Evolutionary conservation across 306 rosid genomes (phyloP).

Genomic region (Lathyrus oleraceus): DNA sequence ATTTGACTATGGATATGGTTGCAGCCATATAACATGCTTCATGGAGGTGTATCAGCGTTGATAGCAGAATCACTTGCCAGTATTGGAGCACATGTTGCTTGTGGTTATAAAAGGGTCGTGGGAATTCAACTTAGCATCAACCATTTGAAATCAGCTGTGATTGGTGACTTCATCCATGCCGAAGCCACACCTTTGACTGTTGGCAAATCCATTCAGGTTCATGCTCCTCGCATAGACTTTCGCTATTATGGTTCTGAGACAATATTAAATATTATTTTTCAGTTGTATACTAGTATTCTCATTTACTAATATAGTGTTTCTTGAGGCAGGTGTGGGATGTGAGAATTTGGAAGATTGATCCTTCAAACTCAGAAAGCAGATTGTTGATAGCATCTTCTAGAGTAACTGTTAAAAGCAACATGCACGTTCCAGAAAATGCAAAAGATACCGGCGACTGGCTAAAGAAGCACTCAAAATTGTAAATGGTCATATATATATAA

Average conservation of each 20-base stretch:
- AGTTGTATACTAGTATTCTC: not conserved
- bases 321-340: constrained; percentile 80
- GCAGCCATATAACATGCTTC: constrained; percentile 93
- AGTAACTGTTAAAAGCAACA: constrained; percentile 69
- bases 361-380: constrained; percentile 53
- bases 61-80: constrained; percentile 76
- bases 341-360: constrained; percentile 61
- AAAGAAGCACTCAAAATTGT: constrained; percentile 56
- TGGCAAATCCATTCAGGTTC: constrained; percentile 79
- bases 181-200: constrained; percentile 68
- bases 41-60: constrained; percentile 97
- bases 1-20: not conserved
- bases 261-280: not conserved
- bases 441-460: constrained; percentile 51
- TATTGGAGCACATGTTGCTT: constrained; percentile 75
- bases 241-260: too few species aligned
- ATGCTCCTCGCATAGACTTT: not conserved
- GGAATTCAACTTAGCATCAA: constrained; percentile 86
- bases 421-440: constrained; percentile 70
- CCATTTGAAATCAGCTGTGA: constrained; percentile 70
- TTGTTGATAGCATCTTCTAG: constrained; percentile 64
- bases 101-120: constrained; percentile 76
- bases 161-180: constrained; percentile 69
- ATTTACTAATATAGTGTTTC: not conserved
- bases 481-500: constrained; percentile 10